A percentile compares a stretch with the other conserved stretches of the same genome.
Conservation (phyloP, 169 alveolate species). For the Sarcocystis neurona region DNA sequence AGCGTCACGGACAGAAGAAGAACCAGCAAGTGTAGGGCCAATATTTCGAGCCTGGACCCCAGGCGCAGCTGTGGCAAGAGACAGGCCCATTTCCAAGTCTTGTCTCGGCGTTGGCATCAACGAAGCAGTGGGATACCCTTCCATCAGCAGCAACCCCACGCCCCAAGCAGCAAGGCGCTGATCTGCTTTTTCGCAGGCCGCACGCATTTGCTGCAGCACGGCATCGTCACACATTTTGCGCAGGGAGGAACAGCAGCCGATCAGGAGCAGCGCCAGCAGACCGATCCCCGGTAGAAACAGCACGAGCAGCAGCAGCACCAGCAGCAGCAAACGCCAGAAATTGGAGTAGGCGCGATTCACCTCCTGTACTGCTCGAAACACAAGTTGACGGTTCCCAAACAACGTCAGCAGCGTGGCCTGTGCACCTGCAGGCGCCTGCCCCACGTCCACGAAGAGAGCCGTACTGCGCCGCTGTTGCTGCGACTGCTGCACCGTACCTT, state of each 20-base stretch:
- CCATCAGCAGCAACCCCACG: background rate
- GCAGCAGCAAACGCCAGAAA: background rate
- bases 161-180: background rate
- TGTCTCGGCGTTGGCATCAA: too few species aligned
- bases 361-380: background rate
- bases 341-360: background rate
- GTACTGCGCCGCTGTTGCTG: too few species aligned
- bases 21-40: too few species aligned
- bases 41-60: too few species aligned
- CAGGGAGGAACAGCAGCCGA: background rate
- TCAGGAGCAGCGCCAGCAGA: background rate
- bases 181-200: background rate
- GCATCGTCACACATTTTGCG: background rate
- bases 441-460: background rate
- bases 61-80: too few species aligned
- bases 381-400: conserved; percentile 4
- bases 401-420: background rate
- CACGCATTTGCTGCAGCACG: background rate
- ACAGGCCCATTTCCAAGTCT: too few species aligned
- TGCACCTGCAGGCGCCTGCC: background rate
- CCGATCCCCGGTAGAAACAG: background rate
- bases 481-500: too few species aligned
- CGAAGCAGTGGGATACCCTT: too few species aligned
- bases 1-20: background rate
- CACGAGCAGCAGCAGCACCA: background rate